These are phyloP conservation scores for Coffea eugenioides DNA, from an alignment of 257 asterid genomes.

Conservation along the genomic window DNA sequence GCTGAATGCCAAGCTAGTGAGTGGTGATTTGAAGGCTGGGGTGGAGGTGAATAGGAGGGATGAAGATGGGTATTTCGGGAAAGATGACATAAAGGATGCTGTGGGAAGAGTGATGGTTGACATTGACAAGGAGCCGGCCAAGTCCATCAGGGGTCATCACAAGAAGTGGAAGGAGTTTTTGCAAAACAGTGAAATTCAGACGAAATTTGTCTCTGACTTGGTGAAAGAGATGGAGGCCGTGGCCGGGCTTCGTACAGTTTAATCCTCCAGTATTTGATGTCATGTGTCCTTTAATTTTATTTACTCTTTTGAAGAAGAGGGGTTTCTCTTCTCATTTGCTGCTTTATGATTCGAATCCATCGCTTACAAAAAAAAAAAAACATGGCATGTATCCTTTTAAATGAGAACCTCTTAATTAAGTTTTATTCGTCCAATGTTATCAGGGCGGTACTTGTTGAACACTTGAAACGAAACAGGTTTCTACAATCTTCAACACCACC, in stretches of 20 bases:
- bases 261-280: not conserved
- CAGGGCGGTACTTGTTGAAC: too few species aligned
- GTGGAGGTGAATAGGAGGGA: conserved; percentile 55
- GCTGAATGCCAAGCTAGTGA: conserved; percentile 40
- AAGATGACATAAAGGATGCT: conserved; percentile 37
- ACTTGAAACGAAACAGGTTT: too few species aligned
- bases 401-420: too few species aligned
- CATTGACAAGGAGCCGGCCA: conserved; percentile 25
- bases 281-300: too few species aligned
- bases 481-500: too few species aligned
- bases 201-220: conserved; percentile 31
- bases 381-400: too few species aligned
- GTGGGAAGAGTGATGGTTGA: conserved; percentile 29
- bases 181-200: conserved; percentile 31
- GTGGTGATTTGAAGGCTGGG: conserved; percentile 44
- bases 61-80: conserved; percentile 50
- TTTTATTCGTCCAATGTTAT: too few species aligned
- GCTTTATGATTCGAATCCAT: too few species aligned
- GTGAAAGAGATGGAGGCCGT: conserved; percentile 31
- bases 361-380: too few species aligned
- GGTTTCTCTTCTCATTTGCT: too few species aligned
- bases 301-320: too few species aligned
- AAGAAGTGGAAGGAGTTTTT: conserved; percentile 44
- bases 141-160: conserved; percentile 32
- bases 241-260: conserved; percentile 1